phyloP scores from a whole-genome alignment of 805 yeast genomes.

The Monosporozyma aquatica region DNA sequence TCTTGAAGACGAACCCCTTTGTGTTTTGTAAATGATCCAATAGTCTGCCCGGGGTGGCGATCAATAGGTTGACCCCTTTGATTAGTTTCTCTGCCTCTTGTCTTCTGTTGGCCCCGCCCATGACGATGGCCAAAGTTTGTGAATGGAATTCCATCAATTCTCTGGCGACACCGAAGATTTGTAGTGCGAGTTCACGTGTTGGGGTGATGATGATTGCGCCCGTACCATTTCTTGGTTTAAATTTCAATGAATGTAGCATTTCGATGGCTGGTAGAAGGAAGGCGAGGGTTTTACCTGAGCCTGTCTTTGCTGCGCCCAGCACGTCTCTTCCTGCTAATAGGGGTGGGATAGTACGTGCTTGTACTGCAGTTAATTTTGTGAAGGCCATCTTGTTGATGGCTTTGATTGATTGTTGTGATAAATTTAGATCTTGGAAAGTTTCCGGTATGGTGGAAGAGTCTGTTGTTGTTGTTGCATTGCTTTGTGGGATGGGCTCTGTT shows the following conservation, averaged over 20 bases:
- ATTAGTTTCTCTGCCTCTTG: conserved; percentile 91
- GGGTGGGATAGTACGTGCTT: conserved; percentile 93
- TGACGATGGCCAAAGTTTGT: conserved; percentile 92
- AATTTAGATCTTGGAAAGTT: conserved; percentile 33
- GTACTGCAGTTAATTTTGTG: conserved; percentile 85
- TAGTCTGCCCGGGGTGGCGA: conserved; percentile 97
- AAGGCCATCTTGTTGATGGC: conserved; percentile 88
- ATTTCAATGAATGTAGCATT: conserved; percentile 76
- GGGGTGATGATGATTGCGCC: conserved; percentile 95
- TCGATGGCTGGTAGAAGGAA: conserved; percentile 94
- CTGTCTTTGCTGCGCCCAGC: conserved; percentile 98
- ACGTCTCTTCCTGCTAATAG: conserved; percentile 94
- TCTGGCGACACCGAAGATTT: conserved; percentile 95
- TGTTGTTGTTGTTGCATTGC: neutral
- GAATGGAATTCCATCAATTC: conserved; percentile 85
- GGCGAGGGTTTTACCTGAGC: conserved; percentile 96
- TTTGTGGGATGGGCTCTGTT: neutral
- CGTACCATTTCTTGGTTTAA: conserved; percentile 96
- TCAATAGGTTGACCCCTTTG: conserved; percentile 86
- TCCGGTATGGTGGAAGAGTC: neutral
- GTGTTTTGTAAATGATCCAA: conserved; percentile 96
- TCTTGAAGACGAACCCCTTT: conserved; percentile 85
- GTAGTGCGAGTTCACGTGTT: conserved; percentile 94
- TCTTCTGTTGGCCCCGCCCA: conserved; percentile 97
- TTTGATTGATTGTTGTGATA: conserved; percentile 73